Percentiles rank a stretch among this genome's conserved stretches.
These are phyloP conservation scores for Tulasnella sp. DNA, from an alignment of 768 basidiomycete species.

Conservation along the genomic window DNA sequence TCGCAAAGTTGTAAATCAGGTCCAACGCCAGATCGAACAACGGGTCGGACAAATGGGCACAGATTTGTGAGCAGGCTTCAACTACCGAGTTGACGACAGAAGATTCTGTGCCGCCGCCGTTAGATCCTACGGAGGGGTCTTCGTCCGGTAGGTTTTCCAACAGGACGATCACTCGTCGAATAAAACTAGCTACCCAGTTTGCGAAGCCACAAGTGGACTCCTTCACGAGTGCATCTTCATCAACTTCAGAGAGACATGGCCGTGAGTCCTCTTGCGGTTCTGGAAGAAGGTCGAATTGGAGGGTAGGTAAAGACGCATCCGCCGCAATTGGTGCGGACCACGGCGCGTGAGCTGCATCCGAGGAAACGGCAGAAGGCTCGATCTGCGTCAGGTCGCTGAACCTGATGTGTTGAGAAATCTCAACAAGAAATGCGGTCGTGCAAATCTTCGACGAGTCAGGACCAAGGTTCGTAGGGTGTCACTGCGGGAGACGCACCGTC, in stretches of 20 bases:
- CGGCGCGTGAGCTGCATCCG: constrained; percentile 47
- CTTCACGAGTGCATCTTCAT: constrained; percentile 57
- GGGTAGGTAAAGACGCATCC: neutral
- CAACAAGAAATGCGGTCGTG: constrained; percentile 65
- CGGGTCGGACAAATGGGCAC: constrained; percentile 59
- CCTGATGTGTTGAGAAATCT: constrained; percentile 65
- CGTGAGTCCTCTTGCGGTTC: constrained; percentile 23
- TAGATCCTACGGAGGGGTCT: constrained; percentile 7
- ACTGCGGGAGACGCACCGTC: constrained; percentile 13
- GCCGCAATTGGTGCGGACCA: constrained; percentile 34
- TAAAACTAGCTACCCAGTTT: constrained; percentile 70
- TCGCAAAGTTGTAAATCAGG: constrained; percentile 74
- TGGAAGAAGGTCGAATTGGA: constrained; percentile 1
- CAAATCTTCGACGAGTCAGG: constrained; percentile 64
- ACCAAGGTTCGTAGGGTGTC: neutral
- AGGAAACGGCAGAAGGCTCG: constrained; percentile 41
- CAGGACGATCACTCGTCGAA: constrained; percentile 66
- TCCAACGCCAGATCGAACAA: constrained; percentile 80
- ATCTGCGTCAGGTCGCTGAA: constrained; percentile 58
- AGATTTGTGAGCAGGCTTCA: constrained; percentile 65
- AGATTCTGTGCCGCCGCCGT: constrained; percentile 3
- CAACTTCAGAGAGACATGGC: constrained; percentile 27
- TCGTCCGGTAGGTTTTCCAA: constrained; percentile 93
- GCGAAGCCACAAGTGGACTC: constrained; percentile 72
- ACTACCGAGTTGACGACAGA: constrained; percentile 64